Evolutionary conservation across 495 filamentous ascomycete species (phyloP).

Genomic region (Talaromyces trachyspermus): DNA sequence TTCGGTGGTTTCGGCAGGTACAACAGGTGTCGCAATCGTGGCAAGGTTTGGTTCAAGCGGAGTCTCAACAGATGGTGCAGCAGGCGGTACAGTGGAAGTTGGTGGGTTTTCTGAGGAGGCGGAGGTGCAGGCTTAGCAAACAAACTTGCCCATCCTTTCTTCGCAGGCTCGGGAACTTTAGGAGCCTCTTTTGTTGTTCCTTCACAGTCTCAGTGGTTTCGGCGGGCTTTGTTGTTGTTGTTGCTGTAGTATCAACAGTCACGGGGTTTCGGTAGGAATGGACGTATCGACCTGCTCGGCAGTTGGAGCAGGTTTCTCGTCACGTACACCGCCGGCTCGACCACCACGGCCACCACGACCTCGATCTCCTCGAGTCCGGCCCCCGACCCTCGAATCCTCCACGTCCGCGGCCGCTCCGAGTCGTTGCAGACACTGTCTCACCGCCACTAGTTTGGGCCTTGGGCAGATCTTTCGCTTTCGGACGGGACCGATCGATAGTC

Average conservation of each 20-base stretch:
- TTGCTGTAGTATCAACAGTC: conserved; percentile 21
- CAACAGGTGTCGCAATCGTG: conserved; percentile 19
- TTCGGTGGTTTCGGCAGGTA: conserved; percentile 17
- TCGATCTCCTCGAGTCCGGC: conserved; percentile 66
- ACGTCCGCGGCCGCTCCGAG: conserved; percentile 59
- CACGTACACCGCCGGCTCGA: conserved; percentile 48
- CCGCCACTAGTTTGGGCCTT: conserved; percentile 42
- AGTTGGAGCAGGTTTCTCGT: conserved; percentile 27
- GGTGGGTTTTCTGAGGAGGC: conserved; percentile 30
- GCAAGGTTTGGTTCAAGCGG: conserved; percentile 23
- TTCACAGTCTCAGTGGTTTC: conserved; percentile 24
- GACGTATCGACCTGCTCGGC: conserved; percentile 29
- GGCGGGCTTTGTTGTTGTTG: conserved; percentile 20
- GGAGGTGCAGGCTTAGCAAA: conserved; percentile 44
- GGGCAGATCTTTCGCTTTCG: conserved; percentile 70
- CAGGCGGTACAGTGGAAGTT: conserved; percentile 21
- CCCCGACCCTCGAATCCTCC: conserved; percentile 58
- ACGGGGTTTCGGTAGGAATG: conserved; percentile 30
- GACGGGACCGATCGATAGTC: conserved; percentile 70
- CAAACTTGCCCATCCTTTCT: conserved; percentile 59
- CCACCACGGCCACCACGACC: conserved; percentile 71
- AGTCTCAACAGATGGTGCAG: conserved; percentile 14
- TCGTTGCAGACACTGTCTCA: conserved; percentile 36
- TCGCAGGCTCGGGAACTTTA: conserved; percentile 29
- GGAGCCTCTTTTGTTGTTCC: conserved; percentile 11